Evolutionary conservation across 73 alveolate species (phyloP).

Genomic region (Tetrahymena borealis): DNA sequence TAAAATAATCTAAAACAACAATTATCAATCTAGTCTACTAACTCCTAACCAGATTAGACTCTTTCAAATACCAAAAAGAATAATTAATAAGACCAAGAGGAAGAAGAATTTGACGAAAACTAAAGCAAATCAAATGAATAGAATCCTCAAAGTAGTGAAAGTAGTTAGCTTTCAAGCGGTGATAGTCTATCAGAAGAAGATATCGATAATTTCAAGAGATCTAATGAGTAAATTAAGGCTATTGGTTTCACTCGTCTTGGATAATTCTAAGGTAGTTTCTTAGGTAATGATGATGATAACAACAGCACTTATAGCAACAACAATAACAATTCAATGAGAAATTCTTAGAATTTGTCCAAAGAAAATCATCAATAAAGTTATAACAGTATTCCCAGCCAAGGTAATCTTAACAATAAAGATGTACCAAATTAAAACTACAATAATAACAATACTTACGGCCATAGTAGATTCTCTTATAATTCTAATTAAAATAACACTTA

Average conservation of each 20-base stretch:
- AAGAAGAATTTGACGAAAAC: not conserved
- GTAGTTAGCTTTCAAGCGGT: not conserved
- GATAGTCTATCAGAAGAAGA: not conserved
- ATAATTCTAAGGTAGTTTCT: not conserved
- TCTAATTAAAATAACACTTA: not conserved
- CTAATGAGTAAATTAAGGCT: not conserved
- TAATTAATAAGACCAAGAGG: not conserved
- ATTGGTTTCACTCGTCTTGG: not conserved
- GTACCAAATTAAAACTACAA: not conserved
- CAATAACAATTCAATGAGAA: not conserved
- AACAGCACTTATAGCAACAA: not conserved
- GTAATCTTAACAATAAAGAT: not conserved
- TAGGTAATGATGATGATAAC: not conserved
- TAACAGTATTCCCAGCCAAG: not conserved
- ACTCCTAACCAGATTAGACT: not conserved
- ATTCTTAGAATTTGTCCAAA: not conserved
- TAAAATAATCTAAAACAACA: not conserved
- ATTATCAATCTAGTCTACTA: not conserved
- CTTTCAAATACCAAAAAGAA: not conserved
- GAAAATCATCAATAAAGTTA: not conserved
- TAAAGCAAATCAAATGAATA: not conserved
- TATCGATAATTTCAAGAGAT: not conserved
- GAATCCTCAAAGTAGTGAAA: not conserved
- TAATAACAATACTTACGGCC: not conserved
- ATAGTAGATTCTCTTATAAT: not conserved